A percentile compares a stretch with the other conserved stretches of the same genome.
Conservation (phyloP, 2,329 filamentous ascomycete species). For the Colletotrichum limetticola region DNA sequence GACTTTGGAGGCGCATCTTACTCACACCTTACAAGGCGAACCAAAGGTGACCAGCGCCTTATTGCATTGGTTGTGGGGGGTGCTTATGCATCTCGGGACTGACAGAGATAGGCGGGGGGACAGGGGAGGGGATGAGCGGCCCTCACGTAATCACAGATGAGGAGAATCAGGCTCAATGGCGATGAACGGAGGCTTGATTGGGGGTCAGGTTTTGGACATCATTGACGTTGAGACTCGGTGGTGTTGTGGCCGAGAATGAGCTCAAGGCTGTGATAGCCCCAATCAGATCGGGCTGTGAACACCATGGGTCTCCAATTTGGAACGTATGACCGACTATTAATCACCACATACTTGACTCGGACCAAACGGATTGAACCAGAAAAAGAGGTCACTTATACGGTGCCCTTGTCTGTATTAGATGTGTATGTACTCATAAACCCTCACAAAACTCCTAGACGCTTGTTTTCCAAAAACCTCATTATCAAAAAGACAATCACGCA, state of each 20-base stretch:
- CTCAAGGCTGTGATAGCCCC: too few species aligned
- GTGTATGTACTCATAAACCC: background rate
- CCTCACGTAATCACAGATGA: background rate
- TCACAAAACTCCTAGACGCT: background rate
- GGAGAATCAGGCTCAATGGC: background rate
- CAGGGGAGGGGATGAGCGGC: background rate
- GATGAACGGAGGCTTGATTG: background rate
- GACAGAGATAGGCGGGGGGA: background rate
- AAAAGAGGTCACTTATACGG: background rate
- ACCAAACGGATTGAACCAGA: too few species aligned
- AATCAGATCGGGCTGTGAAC: background rate
- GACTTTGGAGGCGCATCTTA: too few species aligned
- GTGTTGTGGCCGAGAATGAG: background rate
- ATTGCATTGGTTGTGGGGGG: background rate
- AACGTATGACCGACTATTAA: background rate
- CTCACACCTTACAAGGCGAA: background rate
- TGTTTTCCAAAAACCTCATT: background rate
- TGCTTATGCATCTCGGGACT: background rate
- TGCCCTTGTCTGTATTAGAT: background rate
- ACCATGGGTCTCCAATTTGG: background rate
- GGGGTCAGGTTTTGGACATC: background rate
- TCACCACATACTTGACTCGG: background rate
- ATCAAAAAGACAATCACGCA: conserved; percentile 12
- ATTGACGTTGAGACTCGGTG: background rate
- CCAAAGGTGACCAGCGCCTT: background rate